Evolutionary conservation across 2,329 filamentous ascomycete genomes (phyloP), one percentile per base, ranked within the genome.

Genomic region (Chalaropsis ovoidea): DNA sequence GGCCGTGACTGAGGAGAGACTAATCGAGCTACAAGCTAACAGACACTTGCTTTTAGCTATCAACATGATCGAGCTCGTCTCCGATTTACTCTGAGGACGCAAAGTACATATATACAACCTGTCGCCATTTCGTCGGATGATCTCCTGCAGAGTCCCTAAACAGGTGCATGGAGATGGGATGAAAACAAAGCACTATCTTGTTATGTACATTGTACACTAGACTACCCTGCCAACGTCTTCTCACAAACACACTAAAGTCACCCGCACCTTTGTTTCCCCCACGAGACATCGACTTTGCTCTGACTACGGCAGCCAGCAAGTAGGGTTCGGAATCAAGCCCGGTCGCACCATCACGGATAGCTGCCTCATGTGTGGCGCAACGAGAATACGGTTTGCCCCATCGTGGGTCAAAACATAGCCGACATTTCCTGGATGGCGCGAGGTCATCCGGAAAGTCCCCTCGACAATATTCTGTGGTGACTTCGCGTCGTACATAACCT

Each of bases 291-390:
- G n/a, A 58, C 54, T 58, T 35, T 17, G 47, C 13, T n/a, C 27
- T 11, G 6, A 19, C 24, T 19, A 58, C 6, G 54, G 54, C 15
- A 58, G 17, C 54, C 54, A 58, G 15, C 54, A 58, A n/a, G 24
- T 58, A 35, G 24, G 54, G 54, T 58, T 58, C 17, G 54, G 54
- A 58, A 35, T 58, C 24, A 58, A 39, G 24, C 54, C 54, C 54
- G 54, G 54, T 35, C 54, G 54, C 54, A 58, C 54, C 54, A 58
- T 58, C 8, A 58, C 54, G 54, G 27, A 58, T 58, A 58, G 54
- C 31, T 58, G 54, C 31, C 54, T 17, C 54, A 58, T 58, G 31
- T 58, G 54, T 35, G 54, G 54, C 54, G 54, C 54, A 58, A 58
- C 54, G 24, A 58, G 54, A 58, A 58, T 58, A 17, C 54, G 54